Evolutionary conservation across 1,284 basidiomycete genomes (phyloP).

Genomic region (Volvariella surrecta): DNA sequence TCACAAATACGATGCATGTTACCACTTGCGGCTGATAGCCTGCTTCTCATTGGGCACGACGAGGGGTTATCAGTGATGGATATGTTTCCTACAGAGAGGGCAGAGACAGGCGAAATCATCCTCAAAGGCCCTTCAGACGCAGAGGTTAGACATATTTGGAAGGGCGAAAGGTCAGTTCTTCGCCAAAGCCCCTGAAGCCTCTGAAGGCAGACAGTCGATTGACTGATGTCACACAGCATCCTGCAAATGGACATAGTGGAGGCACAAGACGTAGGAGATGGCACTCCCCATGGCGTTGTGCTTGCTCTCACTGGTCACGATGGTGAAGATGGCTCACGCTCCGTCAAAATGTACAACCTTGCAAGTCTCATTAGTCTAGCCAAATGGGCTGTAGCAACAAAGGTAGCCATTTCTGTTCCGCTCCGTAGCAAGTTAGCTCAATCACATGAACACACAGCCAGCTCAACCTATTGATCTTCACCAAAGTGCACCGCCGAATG

Average conservation of each 20-base stretch:
- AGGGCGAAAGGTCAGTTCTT: conserved; percentile 58
- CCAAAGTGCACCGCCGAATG: conserved; percentile 29
- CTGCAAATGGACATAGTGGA: conserved; percentile 71
- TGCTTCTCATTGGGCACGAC: conserved; percentile 68
- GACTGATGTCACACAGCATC: conserved; percentile 35
- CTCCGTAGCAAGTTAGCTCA: conserved; percentile 8
- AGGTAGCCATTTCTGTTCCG: conserved; percentile 29
- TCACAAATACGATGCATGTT: conserved; percentile 64
- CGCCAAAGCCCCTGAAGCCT: conserved; percentile 2
- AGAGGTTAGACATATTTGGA: conserved; percentile 56
- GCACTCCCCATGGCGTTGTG: conserved; percentile 63
- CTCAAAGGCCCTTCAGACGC: conserved; percentile 64
- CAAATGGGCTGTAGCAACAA: conserved; percentile 60
- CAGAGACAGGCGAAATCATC: conserved; percentile 34
- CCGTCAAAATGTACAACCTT: conserved; percentile 73
- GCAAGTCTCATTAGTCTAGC: conserved; percentile 64
- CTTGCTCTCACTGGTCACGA: conserved; percentile 63
- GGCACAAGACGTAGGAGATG: conserved; percentile 48
- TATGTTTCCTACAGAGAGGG: conserved; percentile 64
- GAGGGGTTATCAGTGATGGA: conserved; percentile 71
- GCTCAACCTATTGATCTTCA: conserved; percentile 52
- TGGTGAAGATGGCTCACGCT: conserved; percentile 43
- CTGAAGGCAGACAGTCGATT: not conserved
- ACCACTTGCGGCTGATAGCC: conserved; percentile 51
- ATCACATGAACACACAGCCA: conserved; percentile 30